Percentiles rank a stretch among this genome's conserved stretches.
phyloP scores from a whole-genome alignment of 768 basidiomycete genomes.

The Boletus edulis region DNA sequence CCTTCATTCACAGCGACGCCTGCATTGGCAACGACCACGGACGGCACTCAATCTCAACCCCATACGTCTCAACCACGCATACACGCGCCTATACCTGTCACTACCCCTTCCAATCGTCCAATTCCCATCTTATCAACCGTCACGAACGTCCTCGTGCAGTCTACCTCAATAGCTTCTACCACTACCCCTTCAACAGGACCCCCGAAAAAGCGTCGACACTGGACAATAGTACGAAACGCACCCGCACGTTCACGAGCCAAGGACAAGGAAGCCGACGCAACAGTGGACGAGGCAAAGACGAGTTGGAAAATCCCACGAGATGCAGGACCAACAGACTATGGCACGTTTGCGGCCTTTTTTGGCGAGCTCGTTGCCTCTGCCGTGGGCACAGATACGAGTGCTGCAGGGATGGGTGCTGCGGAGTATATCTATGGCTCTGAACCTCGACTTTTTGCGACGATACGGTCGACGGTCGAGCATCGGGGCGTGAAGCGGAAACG shows the following conservation, averaged over 20 bases:
- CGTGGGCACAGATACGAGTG: constrained; percentile 15
- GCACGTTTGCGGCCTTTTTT: constrained; percentile 54
- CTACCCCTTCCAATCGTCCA: constrained; percentile 22
- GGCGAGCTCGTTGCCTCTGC: constrained; percentile 40
- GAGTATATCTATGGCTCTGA: constrained; percentile 17
- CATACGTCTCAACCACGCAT: constrained; percentile 9
- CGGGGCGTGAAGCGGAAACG: constrained; percentile 17
- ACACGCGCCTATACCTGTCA: constrained; percentile 28
- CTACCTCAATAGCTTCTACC: background rate
- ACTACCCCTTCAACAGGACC: background rate
- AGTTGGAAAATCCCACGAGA: constrained; percentile 52
- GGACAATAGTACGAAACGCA: constrained; percentile 55
- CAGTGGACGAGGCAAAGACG: constrained; percentile 31
- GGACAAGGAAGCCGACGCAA: constrained; percentile 50
- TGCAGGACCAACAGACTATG: constrained; percentile 56
- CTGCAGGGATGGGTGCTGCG: constrained; percentile 1
- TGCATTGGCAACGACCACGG: background rate
- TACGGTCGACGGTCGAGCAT: constrained; percentile 36
- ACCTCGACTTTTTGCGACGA: constrained; percentile 32
- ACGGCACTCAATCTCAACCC: constrained; percentile 1
- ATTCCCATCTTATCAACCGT: constrained; percentile 15
- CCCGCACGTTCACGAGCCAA: constrained; percentile 46
- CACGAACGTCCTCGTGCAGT: background rate
- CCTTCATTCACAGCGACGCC: constrained; percentile 28
- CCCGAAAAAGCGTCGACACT: constrained; percentile 48